These are phyloP conservation scores for Metschnikowia lachancei DNA, from an alignment of 805 yeast genomes.

Conservation along the genomic window DNA sequence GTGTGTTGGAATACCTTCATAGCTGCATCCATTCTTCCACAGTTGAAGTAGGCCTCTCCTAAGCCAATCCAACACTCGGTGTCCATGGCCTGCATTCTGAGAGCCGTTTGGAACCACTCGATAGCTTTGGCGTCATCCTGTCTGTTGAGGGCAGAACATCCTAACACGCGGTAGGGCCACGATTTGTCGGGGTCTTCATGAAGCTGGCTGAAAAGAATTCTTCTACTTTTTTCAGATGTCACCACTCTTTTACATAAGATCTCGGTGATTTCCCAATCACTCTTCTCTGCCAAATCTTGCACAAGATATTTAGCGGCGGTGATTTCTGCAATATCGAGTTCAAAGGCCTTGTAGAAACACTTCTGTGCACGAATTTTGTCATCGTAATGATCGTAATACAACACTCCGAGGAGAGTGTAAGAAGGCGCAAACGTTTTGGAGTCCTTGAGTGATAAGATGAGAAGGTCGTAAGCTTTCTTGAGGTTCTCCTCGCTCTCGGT, in stretches of 20 bases:
- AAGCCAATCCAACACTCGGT: conserved; percentile 86
- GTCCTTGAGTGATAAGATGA: conserved; percentile 61
- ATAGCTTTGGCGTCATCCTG: conserved; percentile 78
- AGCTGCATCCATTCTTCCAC: conserved; percentile 88
- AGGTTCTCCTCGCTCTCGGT: conserved; percentile 22
- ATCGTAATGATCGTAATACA: conserved; percentile 57
- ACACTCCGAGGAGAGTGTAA: conserved; percentile 73
- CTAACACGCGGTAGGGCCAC: conserved; percentile 91
- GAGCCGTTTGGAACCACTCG: conserved; percentile 83
- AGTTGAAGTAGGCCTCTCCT: conserved; percentile 89
- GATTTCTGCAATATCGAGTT: conserved; percentile 73
- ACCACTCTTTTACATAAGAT: conserved; percentile 66
- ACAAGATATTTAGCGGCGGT: conserved; percentile 73
- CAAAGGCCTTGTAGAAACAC: conserved; percentile 88
- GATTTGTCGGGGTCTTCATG: conserved; percentile 40
- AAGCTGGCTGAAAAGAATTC: conserved; percentile 35
- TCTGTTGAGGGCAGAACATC: conserved; percentile 67
- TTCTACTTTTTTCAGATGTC: conserved; percentile 57
- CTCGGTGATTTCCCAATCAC: conserved; percentile 86
- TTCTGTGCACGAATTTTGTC: conserved; percentile 73
- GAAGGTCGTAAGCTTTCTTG: conserved; percentile 52
- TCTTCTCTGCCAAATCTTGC: conserved; percentile 57
- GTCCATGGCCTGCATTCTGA: conserved; percentile 66
- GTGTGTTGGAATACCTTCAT: conserved; percentile 76
- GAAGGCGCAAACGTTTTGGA: conserved; percentile 71